These are phyloP conservation scores for Xylariaceae sp. DNA, from an alignment of 2,329 filamentous ascomycete species.

Conservation along the genomic window DNA sequence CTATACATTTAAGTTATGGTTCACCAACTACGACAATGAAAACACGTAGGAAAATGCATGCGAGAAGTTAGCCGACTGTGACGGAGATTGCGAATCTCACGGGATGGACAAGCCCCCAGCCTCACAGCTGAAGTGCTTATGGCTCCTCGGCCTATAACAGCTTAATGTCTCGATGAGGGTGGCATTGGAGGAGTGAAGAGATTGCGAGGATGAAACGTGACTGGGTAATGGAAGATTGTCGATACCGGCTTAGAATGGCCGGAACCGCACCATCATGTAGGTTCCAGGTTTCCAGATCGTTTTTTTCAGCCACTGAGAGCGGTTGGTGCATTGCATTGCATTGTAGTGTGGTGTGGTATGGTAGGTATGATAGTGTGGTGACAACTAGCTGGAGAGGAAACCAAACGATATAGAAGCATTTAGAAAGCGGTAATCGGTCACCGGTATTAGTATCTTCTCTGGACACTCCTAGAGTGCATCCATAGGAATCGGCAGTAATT, in stretches of 20 bases:
- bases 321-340: too few species aligned
- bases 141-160: background rate
- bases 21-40: background rate
- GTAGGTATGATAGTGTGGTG: background rate
- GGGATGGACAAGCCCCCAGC: background rate
- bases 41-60: background rate
- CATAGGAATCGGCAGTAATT: too few species aligned
- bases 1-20: too few species aligned
- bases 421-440: too few species aligned
- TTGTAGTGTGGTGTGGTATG: background rate
- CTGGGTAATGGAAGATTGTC: background rate
- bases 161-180: background rate
- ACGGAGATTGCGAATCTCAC: background rate
- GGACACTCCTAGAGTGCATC: too few species aligned
- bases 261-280: background rate
- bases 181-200: background rate
- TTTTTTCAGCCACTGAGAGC: background rate
- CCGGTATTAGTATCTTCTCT: too few species aligned
- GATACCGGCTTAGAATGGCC: background rate
- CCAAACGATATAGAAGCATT: too few species aligned
- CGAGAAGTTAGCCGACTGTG: background rate
- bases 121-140: background rate
- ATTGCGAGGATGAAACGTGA: background rate
- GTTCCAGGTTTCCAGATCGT: background rate
- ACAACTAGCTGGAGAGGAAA: too few species aligned